phyloP scores from a whole-genome alignment of 2,329 filamentous ascomycete genomes.

The Ophiostoma sp. region DNA sequence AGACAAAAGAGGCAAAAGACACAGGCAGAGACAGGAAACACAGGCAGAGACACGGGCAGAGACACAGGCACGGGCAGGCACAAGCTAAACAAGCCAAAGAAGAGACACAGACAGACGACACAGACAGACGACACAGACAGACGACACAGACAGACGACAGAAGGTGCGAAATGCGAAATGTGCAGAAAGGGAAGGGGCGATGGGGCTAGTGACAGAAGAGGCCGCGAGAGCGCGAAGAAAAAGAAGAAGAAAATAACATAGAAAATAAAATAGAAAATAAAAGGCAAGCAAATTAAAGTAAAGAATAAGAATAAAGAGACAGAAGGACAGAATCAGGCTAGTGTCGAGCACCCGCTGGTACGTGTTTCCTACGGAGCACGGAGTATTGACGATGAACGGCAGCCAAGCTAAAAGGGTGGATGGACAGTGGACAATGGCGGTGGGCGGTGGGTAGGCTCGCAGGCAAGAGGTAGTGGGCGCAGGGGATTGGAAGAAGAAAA shows the following conservation, averaged over 20 bases:
- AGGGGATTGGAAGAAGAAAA: background rate
- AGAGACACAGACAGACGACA: background rate
- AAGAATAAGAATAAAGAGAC: background rate
- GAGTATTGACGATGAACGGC: conserved; percentile 13
- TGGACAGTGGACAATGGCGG: background rate
- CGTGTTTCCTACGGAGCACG: conserved; percentile 13
- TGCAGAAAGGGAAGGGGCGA: conserved; percentile 14
- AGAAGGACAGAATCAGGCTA: background rate
- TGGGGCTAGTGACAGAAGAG: conserved; percentile 14
- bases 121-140: background rate
- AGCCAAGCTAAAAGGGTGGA: conserved; percentile 12
- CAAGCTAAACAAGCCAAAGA: background rate
- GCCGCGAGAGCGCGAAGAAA: conserved; percentile 12
- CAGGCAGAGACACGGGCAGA: no score
- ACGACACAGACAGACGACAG: background rate
- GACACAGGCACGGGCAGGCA: background rate
- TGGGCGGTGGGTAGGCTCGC: background rate
- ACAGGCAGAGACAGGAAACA: no score
- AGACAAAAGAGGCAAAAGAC: no score
- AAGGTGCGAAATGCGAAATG: background rate
- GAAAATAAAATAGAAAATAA: background rate
- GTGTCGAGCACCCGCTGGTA: conserved; percentile 1
- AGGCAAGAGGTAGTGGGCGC: background rate
- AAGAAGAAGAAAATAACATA: no score
- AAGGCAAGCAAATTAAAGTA: background rate